These are phyloP conservation scores for Penicillium mononematosum DNA, from an alignment of 495 filamentous ascomycete species.

Conservation along the genomic window DNA sequence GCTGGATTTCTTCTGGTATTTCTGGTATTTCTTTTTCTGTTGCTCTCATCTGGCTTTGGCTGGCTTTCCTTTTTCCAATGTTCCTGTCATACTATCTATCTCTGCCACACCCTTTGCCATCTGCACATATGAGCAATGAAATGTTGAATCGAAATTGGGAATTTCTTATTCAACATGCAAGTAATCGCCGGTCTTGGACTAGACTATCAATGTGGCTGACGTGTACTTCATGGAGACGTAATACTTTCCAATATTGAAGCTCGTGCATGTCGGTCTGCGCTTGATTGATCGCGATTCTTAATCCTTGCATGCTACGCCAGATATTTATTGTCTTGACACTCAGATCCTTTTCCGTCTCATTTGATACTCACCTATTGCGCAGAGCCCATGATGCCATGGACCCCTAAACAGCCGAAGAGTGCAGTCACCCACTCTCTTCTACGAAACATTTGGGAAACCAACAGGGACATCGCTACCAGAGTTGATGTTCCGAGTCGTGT, in stretches of 20 bases:
- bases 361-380: background rate
- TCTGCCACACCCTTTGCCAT: conserved; percentile 13
- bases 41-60: conserved; percentile 12
- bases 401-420: background rate
- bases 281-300: background rate
- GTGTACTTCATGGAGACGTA: conserved; percentile 1
- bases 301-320: background rate
- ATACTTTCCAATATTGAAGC: background rate
- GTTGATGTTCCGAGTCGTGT: background rate
- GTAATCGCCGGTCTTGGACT: conserved; percentile 2
- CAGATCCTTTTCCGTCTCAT: background rate
- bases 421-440: background rate
- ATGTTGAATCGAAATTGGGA: conserved; percentile 11
- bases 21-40: conserved; percentile 12
- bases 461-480: background rate
- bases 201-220: conserved; percentile 7
- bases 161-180: conserved; percentile 3
- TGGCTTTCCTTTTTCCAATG: conserved; percentile 12
- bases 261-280: background rate
- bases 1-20: conserved; percentile 13
- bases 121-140: conserved; percentile 22
- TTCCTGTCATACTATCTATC: conserved; percentile 12
- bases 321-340: background rate
- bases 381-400: background rate
- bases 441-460: background rate